Conservation (phyloP, 2,329 filamentous ascomycete species). For the Xylaria arbuscula region DNA sequence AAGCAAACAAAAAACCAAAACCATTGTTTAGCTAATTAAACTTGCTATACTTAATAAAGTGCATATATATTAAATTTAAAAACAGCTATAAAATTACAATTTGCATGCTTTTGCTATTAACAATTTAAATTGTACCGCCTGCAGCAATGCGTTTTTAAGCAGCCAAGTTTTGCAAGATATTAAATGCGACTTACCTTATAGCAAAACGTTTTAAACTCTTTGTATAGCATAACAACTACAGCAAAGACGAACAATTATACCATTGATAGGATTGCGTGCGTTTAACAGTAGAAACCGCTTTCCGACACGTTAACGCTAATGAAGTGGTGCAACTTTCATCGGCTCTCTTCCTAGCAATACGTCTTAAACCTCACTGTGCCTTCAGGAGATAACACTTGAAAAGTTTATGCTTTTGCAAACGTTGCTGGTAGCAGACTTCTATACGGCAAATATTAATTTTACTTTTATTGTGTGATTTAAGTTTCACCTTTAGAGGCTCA, state of each 20-base stretch:
- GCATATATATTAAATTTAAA: not conserved
- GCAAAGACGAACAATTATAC: not conserved
- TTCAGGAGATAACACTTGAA: no score
- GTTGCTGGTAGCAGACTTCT: no score
- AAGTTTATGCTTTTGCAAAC: no score
- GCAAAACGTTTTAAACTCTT: not conserved
- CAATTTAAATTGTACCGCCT: not conserved
- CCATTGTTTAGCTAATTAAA: not conserved
- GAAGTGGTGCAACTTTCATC: not conserved
- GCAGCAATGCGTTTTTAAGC: not conserved
- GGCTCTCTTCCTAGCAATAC: no score
- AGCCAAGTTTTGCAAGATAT: not conserved
- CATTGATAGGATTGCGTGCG: not conserved
- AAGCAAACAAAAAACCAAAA: no score
- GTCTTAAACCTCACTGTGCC: no score
- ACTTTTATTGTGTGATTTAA: no score
- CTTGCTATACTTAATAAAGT: not conserved
- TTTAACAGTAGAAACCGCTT: not conserved
- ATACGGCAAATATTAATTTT: no score
- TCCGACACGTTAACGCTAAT: not conserved
- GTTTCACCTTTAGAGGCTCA: no score
- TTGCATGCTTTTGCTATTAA: not conserved
- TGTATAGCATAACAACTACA: not conserved
- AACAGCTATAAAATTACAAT: not conserved
- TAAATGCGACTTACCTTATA: not conserved